Percentiles rank a stretch among this genome's conserved stretches.
These are phyloP conservation scores for Pythium biforme DNA, from an alignment of 352 stramenopile species.

Conservation along the genomic window DNA sequence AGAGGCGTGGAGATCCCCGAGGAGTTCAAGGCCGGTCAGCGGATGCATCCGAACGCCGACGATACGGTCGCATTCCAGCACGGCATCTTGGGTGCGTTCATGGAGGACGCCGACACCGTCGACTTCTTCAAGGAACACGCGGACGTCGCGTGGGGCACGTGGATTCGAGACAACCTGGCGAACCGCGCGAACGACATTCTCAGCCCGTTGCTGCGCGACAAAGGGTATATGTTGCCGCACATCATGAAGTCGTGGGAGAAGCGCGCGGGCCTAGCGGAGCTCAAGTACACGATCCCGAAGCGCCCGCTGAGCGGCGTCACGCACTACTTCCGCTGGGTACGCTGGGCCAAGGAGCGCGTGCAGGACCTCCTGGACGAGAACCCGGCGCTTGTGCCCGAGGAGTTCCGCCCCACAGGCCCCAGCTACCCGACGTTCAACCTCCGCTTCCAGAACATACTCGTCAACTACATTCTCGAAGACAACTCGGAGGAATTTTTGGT, in stretches of 20 bases:
- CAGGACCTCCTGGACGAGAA: constrained; percentile 48
- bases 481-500: constrained; percentile 40
- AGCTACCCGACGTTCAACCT: constrained; percentile 61
- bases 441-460: constrained; percentile 56
- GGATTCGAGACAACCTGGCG: constrained; percentile 47
- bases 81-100: constrained; percentile 43
- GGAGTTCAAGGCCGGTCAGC: constrained; percentile 34
- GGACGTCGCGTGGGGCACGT: constrained; percentile 47
- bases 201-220: constrained; percentile 41
- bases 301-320: constrained; percentile 43
- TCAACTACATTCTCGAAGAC: constrained; percentile 50
- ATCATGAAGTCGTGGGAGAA: constrained; percentile 73
- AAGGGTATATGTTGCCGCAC: constrained; percentile 63
- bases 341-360: constrained; percentile 63
- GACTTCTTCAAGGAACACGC: constrained; percentile 62
- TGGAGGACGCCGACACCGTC: constrained; percentile 41
- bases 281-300: constrained; percentile 60
- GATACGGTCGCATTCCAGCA: constrained; percentile 56
- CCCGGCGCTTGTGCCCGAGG: constrained; percentile 29
- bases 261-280: constrained; percentile 28
- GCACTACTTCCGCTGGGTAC: constrained; percentile 72
- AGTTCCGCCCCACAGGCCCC: constrained; percentile 36
- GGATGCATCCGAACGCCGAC: constrained; percentile 44
- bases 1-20: constrained; percentile 32
- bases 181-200: constrained; percentile 48